These are phyloP conservation scores for Cocos nucifera DNA, from an alignment of 176 grass and related monocot genomes.

Conservation along the genomic window DNA sequence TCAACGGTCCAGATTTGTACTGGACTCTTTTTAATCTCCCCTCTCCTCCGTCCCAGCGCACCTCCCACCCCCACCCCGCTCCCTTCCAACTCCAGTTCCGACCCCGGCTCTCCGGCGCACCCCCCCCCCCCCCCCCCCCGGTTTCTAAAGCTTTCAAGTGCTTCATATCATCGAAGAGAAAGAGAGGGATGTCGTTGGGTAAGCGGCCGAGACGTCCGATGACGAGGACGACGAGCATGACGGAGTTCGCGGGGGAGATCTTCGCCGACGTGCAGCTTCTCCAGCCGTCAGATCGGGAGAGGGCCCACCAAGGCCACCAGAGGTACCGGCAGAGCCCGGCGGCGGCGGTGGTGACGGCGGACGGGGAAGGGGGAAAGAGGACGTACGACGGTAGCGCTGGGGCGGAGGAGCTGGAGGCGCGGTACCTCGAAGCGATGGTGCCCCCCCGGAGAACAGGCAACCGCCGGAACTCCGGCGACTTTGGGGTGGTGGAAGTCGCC, in stretches of 20 bases:
- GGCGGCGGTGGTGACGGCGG: not conserved
- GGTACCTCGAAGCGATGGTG: not conserved
- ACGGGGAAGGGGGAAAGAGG: no score
- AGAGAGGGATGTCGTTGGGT: constrained; percentile 30
- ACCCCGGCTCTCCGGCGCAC: no score
- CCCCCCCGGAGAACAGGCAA: not conserved
- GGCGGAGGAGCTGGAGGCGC: not conserved
- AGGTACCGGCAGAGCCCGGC: not conserved
- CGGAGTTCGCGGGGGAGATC: constrained; percentile 16
- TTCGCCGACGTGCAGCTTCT: not conserved
- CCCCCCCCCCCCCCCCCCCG: constrained; percentile 8
- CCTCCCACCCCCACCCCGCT: not conserved
- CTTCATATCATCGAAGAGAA: not conserved
- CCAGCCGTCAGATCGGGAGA: constrained; percentile 24
- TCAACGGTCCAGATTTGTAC: no score
- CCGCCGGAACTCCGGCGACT: not conserved
- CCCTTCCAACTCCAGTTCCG: not conserved
- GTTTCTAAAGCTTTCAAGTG: not conserved
- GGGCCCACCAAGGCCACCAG: constrained; percentile 17
- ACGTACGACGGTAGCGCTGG: not conserved
- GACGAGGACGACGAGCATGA: constrained; percentile 42
- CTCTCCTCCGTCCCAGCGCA: constrained; percentile 7
- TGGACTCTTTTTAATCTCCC: constrained; percentile 16
- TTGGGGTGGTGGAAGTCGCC: not conserved
- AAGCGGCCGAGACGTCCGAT: constrained; percentile 52